Base-by-base conservation (phyloP, 2,329 filamentous ascomycete genomes). In the Aspergillus sp. region DNA sequence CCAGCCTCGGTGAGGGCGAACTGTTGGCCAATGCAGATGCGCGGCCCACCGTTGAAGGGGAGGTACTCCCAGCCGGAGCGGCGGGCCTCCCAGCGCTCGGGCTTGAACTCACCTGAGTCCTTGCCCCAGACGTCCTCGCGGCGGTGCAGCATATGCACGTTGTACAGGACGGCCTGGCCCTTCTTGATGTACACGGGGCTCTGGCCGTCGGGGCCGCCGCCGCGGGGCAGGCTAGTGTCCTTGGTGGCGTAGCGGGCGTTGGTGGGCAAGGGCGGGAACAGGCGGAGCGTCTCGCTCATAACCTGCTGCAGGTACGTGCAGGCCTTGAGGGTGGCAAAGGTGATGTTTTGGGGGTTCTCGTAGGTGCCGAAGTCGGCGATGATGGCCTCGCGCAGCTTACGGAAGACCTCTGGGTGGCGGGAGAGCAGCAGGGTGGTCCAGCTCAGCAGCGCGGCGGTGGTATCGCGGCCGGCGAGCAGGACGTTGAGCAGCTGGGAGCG, bases 91-190 rank as follows among this genome's bases (percentile, higher is more conserved):
- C 80, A 83, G 41, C 82, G 74, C 69, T 83, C 81, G 0, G 82
- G 83, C 39, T 71, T 72, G 70, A 79, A 84, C 17, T 75, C 75
- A 1, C 78, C 67, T 5, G 78, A 77, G 54, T 83, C 80, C 3
- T 67, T 38, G 0, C 79, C 80, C 54, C 72, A 83, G 57, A 77
- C 69, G 52, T 82, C 80, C n/a, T 70, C 68, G 10, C 88, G 84
- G 1, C 90, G 85, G 70, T 94, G 90, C 89, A 94, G 89, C 5
- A 85, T 75, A 53, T 90, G 83, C 0, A 89, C 81, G 48, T 81
- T 86, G 79, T 91, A 94, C 49, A 75, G 81, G 60, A 93, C 78
- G 11, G 83, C 76, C 0, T 85, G 85, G 67, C 87, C 85, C 72
- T 90, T 88, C 54, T 84, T 82, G 2, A 91, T 78, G 56, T 86